Evolutionary conservation across 2,329 filamentous ascomycete genomes (phyloP), one percentile per base, ranked within the genome.

Genomic region (Fusarium sp.): DNA sequence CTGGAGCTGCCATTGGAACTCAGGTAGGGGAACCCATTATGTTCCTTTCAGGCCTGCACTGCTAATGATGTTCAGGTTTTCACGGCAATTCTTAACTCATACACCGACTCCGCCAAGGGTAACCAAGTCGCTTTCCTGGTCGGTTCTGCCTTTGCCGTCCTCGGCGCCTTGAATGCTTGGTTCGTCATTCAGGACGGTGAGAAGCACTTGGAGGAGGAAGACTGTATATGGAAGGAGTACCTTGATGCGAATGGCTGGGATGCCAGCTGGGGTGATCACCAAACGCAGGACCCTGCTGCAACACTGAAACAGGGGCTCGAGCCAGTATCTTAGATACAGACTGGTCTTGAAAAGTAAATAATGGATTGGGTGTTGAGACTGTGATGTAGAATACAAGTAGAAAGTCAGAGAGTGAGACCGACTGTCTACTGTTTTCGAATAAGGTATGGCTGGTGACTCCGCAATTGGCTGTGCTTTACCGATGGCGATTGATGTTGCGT

Each of bases 1-100:
- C 53, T 8, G 58, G 58, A 8, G 58, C 43, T 20, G 58, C 58
- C 9, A 58, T 61, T 3, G 58, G 58, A 1, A 61, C 58, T 8
- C 43, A 61, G 11, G 55, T 44, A n/a, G 11, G 8, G 22, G 4
- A 24, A 24, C 22, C 7, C 22, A 24, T 24, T 24, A 5, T 24
- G 22, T 5, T 24, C 22, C 22, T 24, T 24, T 24, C 5, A 5
- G 4, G 4, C 5, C 7, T 24, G 22, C 22, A 24, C 22, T 24
- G 4, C 22, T 24, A 24, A 24, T 6, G 5, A 4, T 3, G 3
- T 24, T 1, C 18, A 55, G 53, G 58, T 61, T 2, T 61, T 61
- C 6, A 38, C 36, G 3, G 36, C 58, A 2, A 61, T 61, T 2
- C 54, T 61, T 7, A 38, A 15, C 15, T 61, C 58, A 3, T 61